Percentiles rank a stretch among this genome's conserved stretches.
Conservation (phyloP, 176 grass and related monocot species). For the Ensete ventricosum region DNA sequence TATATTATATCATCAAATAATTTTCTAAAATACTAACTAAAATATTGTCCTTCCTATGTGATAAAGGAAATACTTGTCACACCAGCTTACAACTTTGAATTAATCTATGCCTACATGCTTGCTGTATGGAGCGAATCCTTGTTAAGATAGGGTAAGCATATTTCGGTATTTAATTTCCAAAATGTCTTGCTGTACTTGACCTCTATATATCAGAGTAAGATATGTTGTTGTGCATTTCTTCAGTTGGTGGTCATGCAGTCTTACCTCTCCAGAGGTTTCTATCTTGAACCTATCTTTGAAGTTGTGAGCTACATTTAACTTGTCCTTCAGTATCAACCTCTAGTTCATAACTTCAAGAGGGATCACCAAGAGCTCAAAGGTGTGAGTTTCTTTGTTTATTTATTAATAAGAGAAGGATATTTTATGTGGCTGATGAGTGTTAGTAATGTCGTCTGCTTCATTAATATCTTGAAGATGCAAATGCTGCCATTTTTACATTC, state of each 20-base stretch:
- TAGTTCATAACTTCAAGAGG: slow-evolving; percentile 25
- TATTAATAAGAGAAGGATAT: background rate
- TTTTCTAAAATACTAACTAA: background rate
- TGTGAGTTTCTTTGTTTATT: background rate
- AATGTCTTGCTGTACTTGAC: too few species aligned
- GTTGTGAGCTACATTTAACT: slow-evolving; percentile 29
- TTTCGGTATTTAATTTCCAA: background rate
- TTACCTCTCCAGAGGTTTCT: slow-evolving; percentile 27
- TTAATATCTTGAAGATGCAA: background rate
- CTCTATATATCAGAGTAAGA: background rate
- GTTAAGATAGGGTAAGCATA: slow-evolving; percentile 34
- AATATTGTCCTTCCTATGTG: background rate
- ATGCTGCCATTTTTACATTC: background rate
- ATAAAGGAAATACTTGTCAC: background rate
- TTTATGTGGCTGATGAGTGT: background rate
- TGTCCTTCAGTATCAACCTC: slow-evolving; percentile 26
- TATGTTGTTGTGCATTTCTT: background rate
- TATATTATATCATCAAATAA: background rate
- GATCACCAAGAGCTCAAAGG: slow-evolving; percentile 22
- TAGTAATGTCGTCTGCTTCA: background rate
- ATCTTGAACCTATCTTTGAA: slow-evolving; percentile 35
- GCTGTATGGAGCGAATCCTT: slow-evolving; percentile 28
- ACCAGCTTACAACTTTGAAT: background rate
- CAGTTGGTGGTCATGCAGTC: slow-evolving; percentile 21
- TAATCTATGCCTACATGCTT: slow-evolving; percentile 17